Evolutionary conservation across 2,329 filamentous ascomycete species (phyloP).

Genomic region (Beauveria pseudobassiana): DNA sequence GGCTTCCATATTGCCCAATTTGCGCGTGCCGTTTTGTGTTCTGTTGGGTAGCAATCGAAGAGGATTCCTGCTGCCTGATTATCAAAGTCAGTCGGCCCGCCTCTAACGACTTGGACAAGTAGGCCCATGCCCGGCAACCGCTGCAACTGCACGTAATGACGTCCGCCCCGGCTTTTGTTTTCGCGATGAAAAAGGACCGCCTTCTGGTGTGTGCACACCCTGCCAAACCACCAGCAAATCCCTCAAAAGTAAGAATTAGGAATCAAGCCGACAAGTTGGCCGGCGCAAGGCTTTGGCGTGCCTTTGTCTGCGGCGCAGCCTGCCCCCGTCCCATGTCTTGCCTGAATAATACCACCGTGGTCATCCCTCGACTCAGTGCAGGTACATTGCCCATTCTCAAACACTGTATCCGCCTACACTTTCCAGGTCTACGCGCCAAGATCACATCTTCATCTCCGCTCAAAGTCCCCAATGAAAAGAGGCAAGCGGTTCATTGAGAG

Average conservation of each 20-base stretch:
- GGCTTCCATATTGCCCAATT: not conserved
- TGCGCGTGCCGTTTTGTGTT: not conserved
- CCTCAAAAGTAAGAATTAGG: too few relatives aligned
- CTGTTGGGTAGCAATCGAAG: not conserved
- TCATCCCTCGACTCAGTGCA: not conserved
- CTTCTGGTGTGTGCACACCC: not conserved
- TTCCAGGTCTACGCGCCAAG: not conserved
- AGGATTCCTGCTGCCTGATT: not conserved
- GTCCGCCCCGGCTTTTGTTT: not conserved
- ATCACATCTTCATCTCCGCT: slow-evolving; percentile 4
- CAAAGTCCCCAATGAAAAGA: not conserved
- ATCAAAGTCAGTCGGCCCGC: not conserved
- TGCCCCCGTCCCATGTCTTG: too few relatives aligned
- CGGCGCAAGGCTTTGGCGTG: too few relatives aligned
- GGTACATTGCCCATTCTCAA: not conserved
- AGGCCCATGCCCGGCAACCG: not conserved
- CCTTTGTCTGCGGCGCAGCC: too few relatives aligned
- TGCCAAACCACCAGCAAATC: not conserved
- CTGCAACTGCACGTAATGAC: not conserved
- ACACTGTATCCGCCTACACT: not conserved
- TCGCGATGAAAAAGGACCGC: not conserved
- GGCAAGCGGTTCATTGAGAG: not conserved
- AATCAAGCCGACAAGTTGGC: too few relatives aligned
- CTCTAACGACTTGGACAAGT: not conserved
- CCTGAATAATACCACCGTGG: not conserved